Base-by-base conservation (phyloP, 192 early-diverging fungal species). In the Neocallimastix lanati region DNA sequence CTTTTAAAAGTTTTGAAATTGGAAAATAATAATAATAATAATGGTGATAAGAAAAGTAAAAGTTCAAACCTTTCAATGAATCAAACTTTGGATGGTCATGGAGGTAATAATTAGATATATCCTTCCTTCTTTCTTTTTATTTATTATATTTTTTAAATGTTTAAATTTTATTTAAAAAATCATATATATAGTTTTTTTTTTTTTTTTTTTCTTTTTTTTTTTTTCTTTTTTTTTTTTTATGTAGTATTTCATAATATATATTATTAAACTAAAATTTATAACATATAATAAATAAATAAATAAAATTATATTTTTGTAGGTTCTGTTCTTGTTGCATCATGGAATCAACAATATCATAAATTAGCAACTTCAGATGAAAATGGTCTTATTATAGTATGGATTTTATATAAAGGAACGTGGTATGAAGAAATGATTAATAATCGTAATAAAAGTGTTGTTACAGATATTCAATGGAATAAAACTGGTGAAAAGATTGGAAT, bases 371-470 rank as follows among this genome's bases (percentile, higher is more conserved):
- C 88, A 7, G 90, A 91, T 83, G 82, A 84, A 29, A 85, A 86
- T 78, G 90, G 90, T 13, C 80, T 91, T 76, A 91, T 91, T 76
- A 91, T 91, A 76, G 90, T 91, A 0, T 91, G 90, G 90, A 88
- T 91, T 25, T 79, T 91, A 29, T 91, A 91, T 83, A 91, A 91
- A 79, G 90, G 88, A 15, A 85, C 85, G 21, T 88, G 88, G 86
- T 91, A 91, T 81, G 90, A 91, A 82, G 90, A 91, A 83, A 91
- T 91, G 90, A 88, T 91, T 82, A 91, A 91, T 80, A 90, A 91
- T 79, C 83, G 90, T 21, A 88, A 88, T 83, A 91, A 91, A 80
- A 85, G 86, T 67, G 81, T 86, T 13, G 90, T 91, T 3, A 82
- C 88, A 25, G 88, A 88, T 81, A 90, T 91, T 86, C 84, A 87